A percentile compares a stretch with the other conserved stretches of the same genome.
Conservation (phyloP, 345 rosid species). For the Xanthoceras sorbifolium region DNA sequence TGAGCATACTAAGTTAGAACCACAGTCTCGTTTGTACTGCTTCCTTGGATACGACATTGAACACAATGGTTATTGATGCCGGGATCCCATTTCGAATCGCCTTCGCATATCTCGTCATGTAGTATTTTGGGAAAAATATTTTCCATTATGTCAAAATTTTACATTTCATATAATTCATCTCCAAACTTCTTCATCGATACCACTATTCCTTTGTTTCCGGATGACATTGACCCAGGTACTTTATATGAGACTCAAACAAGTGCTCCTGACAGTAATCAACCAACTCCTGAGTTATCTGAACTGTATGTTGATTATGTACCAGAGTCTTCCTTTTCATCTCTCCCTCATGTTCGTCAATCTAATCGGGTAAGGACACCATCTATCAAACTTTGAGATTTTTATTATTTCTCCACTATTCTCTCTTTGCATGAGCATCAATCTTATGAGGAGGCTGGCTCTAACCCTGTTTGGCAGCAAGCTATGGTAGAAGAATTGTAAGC, state of each 20-base stretch:
- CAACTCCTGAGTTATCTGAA: too few species aligned
- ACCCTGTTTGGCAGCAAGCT: too few species aligned
- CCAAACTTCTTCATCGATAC: neutral
- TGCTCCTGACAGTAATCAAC: too few species aligned
- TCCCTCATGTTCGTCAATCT: neutral
- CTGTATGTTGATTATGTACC: too few species aligned
- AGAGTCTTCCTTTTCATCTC: too few species aligned
- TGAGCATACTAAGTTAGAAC: conserved; percentile 5
- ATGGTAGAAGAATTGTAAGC: too few species aligned
- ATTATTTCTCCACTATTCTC: neutral
- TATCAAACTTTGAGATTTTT: neutral
- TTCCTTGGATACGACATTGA: conserved; percentile 13
- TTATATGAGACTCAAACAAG: neutral
- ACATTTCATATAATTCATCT: neutral
- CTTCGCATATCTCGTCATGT: neutral
- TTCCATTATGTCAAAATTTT: neutral
- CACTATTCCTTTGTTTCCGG: neutral
- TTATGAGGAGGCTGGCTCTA: neutral
- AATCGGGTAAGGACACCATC: neutral
- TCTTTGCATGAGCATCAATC: neutral
- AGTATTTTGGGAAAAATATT: neutral
- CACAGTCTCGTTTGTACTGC: neutral
- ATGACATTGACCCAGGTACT: neutral
- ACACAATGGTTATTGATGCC: neutral
- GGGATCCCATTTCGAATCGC: neutral